Conservation (phyloP, 2,329 filamentous ascomycete genomes). For the Aureobasidium sp. region DNA sequence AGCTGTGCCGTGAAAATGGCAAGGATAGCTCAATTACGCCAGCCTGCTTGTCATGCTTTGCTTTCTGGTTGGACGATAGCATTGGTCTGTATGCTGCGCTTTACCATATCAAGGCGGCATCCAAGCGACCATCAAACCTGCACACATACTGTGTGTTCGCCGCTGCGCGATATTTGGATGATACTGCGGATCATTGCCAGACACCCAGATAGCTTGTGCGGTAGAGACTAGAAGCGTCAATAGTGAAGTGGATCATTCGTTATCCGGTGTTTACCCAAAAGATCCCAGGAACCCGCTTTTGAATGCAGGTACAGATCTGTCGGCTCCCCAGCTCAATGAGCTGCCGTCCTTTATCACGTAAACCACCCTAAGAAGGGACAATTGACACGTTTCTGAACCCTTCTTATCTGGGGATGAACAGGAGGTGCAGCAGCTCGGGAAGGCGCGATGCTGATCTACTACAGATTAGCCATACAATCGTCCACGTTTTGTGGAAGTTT, state of each 20-base stretch:
- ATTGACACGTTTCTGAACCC: not conserved
- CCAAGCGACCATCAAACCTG: too few relatives aligned
- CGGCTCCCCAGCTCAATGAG: not conserved
- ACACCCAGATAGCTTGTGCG: not conserved
- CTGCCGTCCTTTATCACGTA: not conserved
- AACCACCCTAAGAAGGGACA: not conserved
- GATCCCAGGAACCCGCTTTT: not conserved
- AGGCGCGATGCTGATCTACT: not conserved
- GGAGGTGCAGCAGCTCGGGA: too few relatives aligned
- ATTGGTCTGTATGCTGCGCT: not conserved
- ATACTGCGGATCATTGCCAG: not conserved
- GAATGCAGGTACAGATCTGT: not conserved
- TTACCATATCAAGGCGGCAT: too few relatives aligned
- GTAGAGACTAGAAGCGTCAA: not conserved
- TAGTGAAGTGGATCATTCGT: not conserved
- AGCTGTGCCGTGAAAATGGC: not conserved
- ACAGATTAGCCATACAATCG: too few relatives aligned
- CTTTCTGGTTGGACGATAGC: slow-evolving; percentile 1
- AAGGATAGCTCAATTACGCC: not conserved
- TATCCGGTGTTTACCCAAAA: not conserved
- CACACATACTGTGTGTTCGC: not conserved
- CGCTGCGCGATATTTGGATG: too few relatives aligned
- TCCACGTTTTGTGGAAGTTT: too few relatives aligned
- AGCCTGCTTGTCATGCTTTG: not conserved
- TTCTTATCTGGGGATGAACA: too few relatives aligned